These are phyloP conservation scores for Drechslera avenae DNA, from an alignment of 2,329 filamentous ascomycete species.

Conservation along the genomic window DNA sequence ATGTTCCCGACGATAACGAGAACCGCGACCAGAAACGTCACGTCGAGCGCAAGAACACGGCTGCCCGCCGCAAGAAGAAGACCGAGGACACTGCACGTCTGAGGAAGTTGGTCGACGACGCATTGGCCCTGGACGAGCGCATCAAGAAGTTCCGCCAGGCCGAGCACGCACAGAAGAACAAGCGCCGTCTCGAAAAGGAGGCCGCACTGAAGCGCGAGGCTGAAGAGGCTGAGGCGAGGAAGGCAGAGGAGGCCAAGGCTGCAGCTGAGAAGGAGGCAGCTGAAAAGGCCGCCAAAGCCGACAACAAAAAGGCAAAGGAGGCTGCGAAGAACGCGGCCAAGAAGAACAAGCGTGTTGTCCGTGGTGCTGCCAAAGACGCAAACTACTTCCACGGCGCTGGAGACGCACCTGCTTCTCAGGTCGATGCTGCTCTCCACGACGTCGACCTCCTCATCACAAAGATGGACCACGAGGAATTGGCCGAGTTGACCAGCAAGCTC, in stretches of 20 bases:
- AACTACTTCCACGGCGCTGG: slow-evolving; percentile 82
- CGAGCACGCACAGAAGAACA: slow-evolving; percentile 93
- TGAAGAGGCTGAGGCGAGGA: slow-evolving; percentile 82
- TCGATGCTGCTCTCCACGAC: slow-evolving; percentile 82
- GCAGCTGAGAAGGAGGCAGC: slow-evolving; percentile 84
- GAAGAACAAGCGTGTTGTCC: slow-evolving; percentile 99
- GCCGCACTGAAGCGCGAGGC: slow-evolving; percentile 84
- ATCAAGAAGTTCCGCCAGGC: slow-evolving; percentile 97
- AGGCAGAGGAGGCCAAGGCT: slow-evolving; percentile 80
- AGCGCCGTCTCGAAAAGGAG: slow-evolving; percentile 88
- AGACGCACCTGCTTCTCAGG: slow-evolving; percentile 74
- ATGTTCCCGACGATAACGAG: slow-evolving; percentile 98
- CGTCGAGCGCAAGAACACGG: slow-evolving; percentile 97
- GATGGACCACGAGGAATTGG: slow-evolving; percentile 90
- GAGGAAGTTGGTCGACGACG: slow-evolving; percentile 86
- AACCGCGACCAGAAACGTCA: slow-evolving; percentile 99
- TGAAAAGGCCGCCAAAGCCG: slow-evolving; percentile 82
- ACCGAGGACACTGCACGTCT: slow-evolving; percentile 93
- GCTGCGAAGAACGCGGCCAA: slow-evolving; percentile 98
- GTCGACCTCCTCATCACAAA: slow-evolving; percentile 86
- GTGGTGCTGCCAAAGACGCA: slow-evolving; percentile 91
- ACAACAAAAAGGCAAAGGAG: slow-evolving; percentile 95
- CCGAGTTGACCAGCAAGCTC: slow-evolving; percentile 79
- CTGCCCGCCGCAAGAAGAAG: slow-evolving; percentile 99
- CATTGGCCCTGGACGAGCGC: slow-evolving; percentile 82